These are phyloP conservation scores for Nymphaea thermarum DNA, from an alignment of 164 flowering plant species.

Conservation along the genomic window DNA sequence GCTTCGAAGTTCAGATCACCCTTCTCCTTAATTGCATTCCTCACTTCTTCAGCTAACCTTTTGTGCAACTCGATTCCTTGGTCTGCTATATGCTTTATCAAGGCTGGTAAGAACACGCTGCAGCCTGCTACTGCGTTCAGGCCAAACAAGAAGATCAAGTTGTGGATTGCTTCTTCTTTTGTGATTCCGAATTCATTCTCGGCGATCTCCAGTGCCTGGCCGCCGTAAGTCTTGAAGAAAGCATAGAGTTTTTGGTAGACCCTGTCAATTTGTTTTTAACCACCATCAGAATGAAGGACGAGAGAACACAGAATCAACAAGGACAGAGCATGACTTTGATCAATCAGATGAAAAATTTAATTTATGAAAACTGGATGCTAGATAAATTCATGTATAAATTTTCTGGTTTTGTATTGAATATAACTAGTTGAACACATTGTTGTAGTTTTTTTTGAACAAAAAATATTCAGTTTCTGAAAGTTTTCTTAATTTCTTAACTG, in stretches of 20 bases:
- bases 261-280: slow-evolving; percentile 5
- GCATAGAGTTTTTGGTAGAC: slow-evolving; percentile 56
- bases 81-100: slow-evolving; percentile 56
- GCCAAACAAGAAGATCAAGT: slow-evolving; percentile 63
- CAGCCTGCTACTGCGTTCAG: slow-evolving; percentile 79
- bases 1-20: slow-evolving; percentile 53
- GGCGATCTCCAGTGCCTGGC: slow-evolving; percentile 44
- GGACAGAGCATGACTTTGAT: too few relatives aligned
- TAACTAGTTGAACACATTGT: too few relatives aligned
- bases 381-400: too few relatives aligned
- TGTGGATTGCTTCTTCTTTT: slow-evolving; percentile 69
- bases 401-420: too few relatives aligned
- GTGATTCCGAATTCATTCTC: slow-evolving; percentile 37
- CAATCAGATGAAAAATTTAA: too few relatives aligned
- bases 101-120: slow-evolving; percentile 51
- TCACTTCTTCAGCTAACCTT: slow-evolving; percentile 48
- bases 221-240: slow-evolving; percentile 44
- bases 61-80: slow-evolving; percentile 44
- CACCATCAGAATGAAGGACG: too few relatives aligned
- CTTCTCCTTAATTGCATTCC: slow-evolving; percentile 29
- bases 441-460: too few relatives aligned
- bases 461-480: too few relatives aligned
- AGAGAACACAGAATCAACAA: too few relatives aligned
- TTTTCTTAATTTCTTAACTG: too few relatives aligned
- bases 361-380: too few relatives aligned